Evolutionary conservation across 2,329 filamentous ascomycete species (phyloP).

Genomic region (Xylariaceae sp.): DNA sequence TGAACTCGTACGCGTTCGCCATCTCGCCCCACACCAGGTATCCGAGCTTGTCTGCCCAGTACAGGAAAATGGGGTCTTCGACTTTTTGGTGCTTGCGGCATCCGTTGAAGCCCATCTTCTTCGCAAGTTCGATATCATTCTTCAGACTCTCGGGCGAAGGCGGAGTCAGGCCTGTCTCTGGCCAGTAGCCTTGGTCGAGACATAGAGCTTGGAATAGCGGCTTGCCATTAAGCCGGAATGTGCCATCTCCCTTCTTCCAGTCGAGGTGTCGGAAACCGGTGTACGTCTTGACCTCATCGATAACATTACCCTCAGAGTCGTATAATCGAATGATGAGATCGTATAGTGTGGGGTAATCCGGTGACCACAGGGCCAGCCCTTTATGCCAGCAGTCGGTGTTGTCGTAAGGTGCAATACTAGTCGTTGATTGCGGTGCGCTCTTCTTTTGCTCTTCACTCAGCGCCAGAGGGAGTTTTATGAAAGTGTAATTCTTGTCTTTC

Average conservation of each 20-base stretch:
- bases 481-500: constrained; percentile 56
- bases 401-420: constrained; percentile 44
- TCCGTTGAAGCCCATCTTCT: constrained; percentile 69
- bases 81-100: constrained; percentile 71
- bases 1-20: constrained; percentile 70
- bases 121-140: constrained; percentile 61
- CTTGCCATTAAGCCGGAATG: constrained; percentile 64
- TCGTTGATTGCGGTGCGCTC: constrained; percentile 47
- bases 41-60: constrained; percentile 66
- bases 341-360: constrained; percentile 64
- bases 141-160: constrained; percentile 55
- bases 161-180: constrained; percentile 65
- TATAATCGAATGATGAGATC: constrained; percentile 60
- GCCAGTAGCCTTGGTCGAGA: constrained; percentile 71
- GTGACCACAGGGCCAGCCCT: constrained; percentile 67
- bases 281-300: constrained; percentile 66
- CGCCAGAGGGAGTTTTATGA: constrained; percentile 56
- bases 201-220: constrained; percentile 67
- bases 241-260: constrained; percentile 64
- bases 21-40: constrained; percentile 71
- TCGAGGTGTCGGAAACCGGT: constrained; percentile 66
- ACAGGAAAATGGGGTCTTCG: constrained; percentile 65
- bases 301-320: constrained; percentile 46
- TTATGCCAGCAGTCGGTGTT: constrained; percentile 55
- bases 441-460: constrained; percentile 51